A percentile compares a stretch with the other conserved stretches of the same genome.
Conservation (phyloP, 805 yeast species). For the Scheffersomyces ergatensis region DNA sequence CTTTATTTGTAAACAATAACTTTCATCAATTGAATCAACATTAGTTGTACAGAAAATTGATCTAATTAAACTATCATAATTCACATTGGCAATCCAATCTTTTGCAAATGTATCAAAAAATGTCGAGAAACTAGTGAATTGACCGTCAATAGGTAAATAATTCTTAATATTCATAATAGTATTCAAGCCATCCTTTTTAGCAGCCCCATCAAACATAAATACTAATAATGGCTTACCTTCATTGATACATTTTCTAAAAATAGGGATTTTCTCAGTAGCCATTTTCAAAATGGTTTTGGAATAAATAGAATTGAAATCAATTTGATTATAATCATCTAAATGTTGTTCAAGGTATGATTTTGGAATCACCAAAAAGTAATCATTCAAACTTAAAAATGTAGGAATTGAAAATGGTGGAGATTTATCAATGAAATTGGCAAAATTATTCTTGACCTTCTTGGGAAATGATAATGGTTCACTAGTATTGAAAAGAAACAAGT, state of each 20-base stretch:
- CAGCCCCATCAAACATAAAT: slow-evolving; percentile 18
- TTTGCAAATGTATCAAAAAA: slow-evolving; percentile 43
- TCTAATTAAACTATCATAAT: slow-evolving; percentile 31
- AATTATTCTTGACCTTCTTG: slow-evolving; percentile 6
- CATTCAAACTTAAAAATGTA: slow-evolving; percentile 27
- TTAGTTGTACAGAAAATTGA: slow-evolving; percentile 45
- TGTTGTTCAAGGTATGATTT: slow-evolving; percentile 9
- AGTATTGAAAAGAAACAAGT: slow-evolving; percentile 39
- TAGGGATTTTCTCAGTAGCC: slow-evolving; percentile 15
- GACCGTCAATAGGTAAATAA: slow-evolving; percentile 11
- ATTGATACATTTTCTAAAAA: slow-evolving; percentile 21
- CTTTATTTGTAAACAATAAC: slow-evolving; percentile 41
- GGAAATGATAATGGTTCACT: slow-evolving; percentile 8
- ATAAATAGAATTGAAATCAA: slow-evolving; percentile 8
- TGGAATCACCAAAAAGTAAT: slow-evolving; percentile 40
- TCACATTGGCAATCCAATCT: slow-evolving; percentile 34
- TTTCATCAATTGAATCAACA: slow-evolving; percentile 10
- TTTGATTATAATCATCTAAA: not conserved
- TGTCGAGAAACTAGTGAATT: slow-evolving; percentile 17
- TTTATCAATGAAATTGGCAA: slow-evolving; percentile 22
- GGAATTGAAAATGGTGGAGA: slow-evolving; percentile 41
- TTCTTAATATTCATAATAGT: slow-evolving; percentile 20
- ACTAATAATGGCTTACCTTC: slow-evolving; percentile 35
- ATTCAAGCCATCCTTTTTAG: slow-evolving; percentile 3
- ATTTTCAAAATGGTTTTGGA: slow-evolving; percentile 8